phyloP scores from a whole-genome alignment of 306 rosid species.

The Vigna hirtella region DNA sequence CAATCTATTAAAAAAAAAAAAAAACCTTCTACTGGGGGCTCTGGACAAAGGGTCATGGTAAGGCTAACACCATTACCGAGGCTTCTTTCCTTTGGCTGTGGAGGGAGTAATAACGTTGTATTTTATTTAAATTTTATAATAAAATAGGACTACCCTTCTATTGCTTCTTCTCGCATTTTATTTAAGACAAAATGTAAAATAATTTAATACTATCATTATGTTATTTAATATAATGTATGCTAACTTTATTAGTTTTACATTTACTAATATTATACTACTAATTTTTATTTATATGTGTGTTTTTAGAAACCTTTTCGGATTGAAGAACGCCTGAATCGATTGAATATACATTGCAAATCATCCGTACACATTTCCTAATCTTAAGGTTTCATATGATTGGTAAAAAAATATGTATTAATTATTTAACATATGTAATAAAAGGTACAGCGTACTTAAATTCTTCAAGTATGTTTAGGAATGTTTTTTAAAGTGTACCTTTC shows the following conservation, averaged over 20 bases:
- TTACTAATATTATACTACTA: too few relatives aligned
- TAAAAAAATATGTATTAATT: too few relatives aligned
- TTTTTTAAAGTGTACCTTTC: not conserved
- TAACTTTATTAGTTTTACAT: too few relatives aligned
- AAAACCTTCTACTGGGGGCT: not conserved
- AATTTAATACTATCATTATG: too few relatives aligned
- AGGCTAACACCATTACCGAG: constrained; percentile 11
- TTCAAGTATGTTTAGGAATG: not conserved
- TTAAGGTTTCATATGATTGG: too few relatives aligned
- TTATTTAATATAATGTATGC: too few relatives aligned
- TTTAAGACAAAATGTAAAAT: not conserved
- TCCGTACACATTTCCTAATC: too few relatives aligned
- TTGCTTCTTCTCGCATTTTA: not conserved
- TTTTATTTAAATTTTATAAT: constrained; percentile 19
- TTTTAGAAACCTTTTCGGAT: too few relatives aligned
- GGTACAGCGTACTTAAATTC: not conserved
- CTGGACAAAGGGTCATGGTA: constrained; percentile 8
- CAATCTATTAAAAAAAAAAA: not conserved
- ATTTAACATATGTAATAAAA: not conserved
- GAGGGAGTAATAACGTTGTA: constrained; percentile 2
- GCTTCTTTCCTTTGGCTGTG: constrained; percentile 2
- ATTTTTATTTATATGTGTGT: too few relatives aligned
- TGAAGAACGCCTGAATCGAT: too few relatives aligned
- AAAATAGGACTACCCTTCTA: not conserved
- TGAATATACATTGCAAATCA: too few relatives aligned